Evolutionary conservation across 768 basidiomycete genomes (phyloP), one percentile per base, ranked within the genome.

Genomic region (Terana coerulea): DNA sequence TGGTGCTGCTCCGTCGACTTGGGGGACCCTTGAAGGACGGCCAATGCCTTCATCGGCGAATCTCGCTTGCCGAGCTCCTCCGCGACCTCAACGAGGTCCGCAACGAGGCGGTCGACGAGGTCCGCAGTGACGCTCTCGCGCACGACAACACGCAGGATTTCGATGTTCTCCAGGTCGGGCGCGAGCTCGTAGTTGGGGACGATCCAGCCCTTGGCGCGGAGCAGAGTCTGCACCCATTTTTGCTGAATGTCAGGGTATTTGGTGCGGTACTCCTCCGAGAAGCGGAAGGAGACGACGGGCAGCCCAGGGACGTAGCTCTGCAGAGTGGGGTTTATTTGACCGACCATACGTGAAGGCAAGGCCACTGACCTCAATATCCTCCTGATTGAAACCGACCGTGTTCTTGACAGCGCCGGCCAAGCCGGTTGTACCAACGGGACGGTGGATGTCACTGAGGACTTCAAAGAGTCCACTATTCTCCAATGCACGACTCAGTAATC

Each of bases 21-120:
- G 41, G 60, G 51, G 30, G 31, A 19, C 2, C 31, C 31, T 40
- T 74, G 67, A 51, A 79, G 63, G 2, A 67, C 61, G 53, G 69
- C 71, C n/a, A 89, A 71, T 0, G 77, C 75, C 52, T 86, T 82
- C 21, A 66, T 40, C 0, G 81, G 67, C 8, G 79, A 77, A 41
- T 71, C 73, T 29, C 72, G 58, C 33, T 75, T 64, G 11, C 68
- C 64, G 25, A 93, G 71, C 5, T 72, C 67, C 61, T 88, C 79
- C 0, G 85, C 86, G 25, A 88, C 66, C 60, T 84, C 80, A 25
- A 88, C 84, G 40, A 92, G 71, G 53, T 93, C 90, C 2, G 68
- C 67, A 19, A 92, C 67, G 21, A 93, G 75, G 49, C 80, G 71
- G 49, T 70, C 68, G 49, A 70, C 66, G 52, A 77, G 75, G 41